Evolutionary conservation across 2,329 filamentous ascomycete species (phyloP).

Genomic region (Trichophyton mentagrophytes): DNA sequence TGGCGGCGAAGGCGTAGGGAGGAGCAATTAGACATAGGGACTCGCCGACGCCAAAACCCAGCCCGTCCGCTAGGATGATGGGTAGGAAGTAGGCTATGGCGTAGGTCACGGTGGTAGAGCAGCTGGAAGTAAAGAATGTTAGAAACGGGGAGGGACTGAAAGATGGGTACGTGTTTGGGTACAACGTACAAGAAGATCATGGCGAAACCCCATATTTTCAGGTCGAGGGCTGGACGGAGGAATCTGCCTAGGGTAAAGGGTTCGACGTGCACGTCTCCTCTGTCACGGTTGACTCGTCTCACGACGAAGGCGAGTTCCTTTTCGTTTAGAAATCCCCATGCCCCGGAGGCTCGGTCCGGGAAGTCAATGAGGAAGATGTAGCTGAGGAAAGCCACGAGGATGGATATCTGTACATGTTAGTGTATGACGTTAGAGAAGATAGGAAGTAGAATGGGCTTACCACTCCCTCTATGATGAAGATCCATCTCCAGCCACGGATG

Average conservation of each 20-base stretch:
- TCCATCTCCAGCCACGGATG: constrained; percentile 40
- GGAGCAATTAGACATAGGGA: constrained; percentile 61
- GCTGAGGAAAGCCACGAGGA: constrained; percentile 16
- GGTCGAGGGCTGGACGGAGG: constrained; percentile 35
- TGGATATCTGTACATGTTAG: constrained; percentile 15
- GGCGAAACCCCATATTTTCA: constrained; percentile 45
- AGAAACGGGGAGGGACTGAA: not conserved
- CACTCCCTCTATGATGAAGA: constrained; percentile 42
- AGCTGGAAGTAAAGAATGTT: constrained; percentile 30
- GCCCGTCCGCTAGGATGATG: constrained; percentile 51
- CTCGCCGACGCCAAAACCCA: constrained; percentile 51
- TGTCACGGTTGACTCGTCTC: constrained; percentile 40
- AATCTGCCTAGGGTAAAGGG: constrained; percentile 38
- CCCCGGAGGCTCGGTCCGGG: constrained; percentile 22
- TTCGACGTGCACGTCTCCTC: constrained; percentile 39
- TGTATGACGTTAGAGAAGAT: not conserved
- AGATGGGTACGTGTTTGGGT: not conserved
- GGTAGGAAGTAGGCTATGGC: constrained; percentile 68
- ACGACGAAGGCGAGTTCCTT: constrained; percentile 39
- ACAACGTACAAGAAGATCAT: constrained; percentile 36
- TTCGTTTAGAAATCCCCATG: constrained; percentile 25
- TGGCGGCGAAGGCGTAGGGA: constrained; percentile 52
- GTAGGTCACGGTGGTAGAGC: constrained; percentile 61
- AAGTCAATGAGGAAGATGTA: constrained; percentile 28
- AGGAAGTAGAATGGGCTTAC: constrained; percentile 7